phyloP scores from a whole-genome alignment of 805 yeast species.

The Teunomyces tritomae region DNA sequence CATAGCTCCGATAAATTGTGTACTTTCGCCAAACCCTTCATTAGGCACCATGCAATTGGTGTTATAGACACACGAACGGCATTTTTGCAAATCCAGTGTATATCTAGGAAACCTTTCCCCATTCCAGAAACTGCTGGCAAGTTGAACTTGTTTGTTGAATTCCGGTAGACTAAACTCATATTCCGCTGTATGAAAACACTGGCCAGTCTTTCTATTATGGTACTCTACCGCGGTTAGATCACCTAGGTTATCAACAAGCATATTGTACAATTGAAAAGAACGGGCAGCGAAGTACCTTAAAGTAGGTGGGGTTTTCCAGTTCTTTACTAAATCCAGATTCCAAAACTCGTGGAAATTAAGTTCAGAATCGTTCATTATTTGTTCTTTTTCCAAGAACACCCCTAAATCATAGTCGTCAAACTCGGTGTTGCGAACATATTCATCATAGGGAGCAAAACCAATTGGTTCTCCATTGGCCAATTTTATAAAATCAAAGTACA shows the following conservation, averaged over 20 bases:
- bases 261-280: slow-evolving; percentile 43
- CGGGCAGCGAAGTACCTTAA: slow-evolving; percentile 55
- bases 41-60: slow-evolving; percentile 14
- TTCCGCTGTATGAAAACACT: slow-evolving; percentile 35
- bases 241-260: slow-evolving; percentile 36
- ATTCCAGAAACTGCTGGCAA: slow-evolving; percentile 53
- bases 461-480: slow-evolving; percentile 46
- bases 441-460: slow-evolving; percentile 43
- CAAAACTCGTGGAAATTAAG: slow-evolving; percentile 19
- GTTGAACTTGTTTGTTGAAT: slow-evolving; percentile 25
- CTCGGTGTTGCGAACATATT: slow-evolving; percentile 9
- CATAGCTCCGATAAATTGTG: not conserved
- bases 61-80: slow-evolving; percentile 56
- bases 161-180: slow-evolving; percentile 36
- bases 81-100: slow-evolving; percentile 40
- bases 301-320: slow-evolving; percentile 58
- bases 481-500: slow-evolving; percentile 42
- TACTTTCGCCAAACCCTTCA: slow-evolving; percentile 1
- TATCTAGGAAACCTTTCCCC: slow-evolving; percentile 53
- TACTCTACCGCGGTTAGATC: slow-evolving; percentile 52
- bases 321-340: slow-evolving; percentile 25
- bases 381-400: slow-evolving; percentile 5
- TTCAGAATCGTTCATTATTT: slow-evolving; percentile 5
- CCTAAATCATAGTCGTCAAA: slow-evolving; percentile 9
- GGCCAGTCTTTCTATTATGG: slow-evolving; percentile 33